Evolutionary conservation across 2,329 filamentous ascomycete species (phyloP).

Genomic region (Aspergillus awamori): DNA sequence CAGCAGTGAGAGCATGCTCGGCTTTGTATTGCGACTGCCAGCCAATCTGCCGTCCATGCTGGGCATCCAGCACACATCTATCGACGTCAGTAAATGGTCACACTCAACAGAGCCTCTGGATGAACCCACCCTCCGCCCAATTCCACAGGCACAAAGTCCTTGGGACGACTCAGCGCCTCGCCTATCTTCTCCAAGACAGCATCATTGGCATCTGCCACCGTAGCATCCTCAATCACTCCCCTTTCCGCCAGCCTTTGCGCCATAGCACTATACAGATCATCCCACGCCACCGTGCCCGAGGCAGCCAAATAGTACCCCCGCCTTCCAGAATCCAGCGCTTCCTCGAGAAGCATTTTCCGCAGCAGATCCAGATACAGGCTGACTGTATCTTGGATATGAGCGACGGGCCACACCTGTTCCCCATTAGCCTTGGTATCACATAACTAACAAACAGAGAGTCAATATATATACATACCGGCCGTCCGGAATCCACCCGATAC

Average conservation of each 20-base stretch:
- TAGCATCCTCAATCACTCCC: slow-evolving; percentile 42
- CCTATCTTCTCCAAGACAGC: slow-evolving; percentile 47
- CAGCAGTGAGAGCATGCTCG: background rate
- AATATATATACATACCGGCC: background rate
- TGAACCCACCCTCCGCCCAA: slow-evolving; percentile 49
- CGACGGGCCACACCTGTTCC: slow-evolving; percentile 56
- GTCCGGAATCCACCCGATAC: background rate
- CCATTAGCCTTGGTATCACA: background rate
- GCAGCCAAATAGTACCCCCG: slow-evolving; percentile 57
- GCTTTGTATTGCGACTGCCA: background rate
- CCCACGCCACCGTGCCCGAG: slow-evolving; percentile 54
- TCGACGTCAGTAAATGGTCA: background rate
- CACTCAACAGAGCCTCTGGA: background rate
- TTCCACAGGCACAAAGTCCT: slow-evolving; percentile 44
- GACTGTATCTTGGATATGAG: slow-evolving; percentile 54
- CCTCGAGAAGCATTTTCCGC: slow-evolving; percentile 46
- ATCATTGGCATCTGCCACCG: slow-evolving; percentile 42
- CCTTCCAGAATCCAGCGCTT: slow-evolving; percentile 44
- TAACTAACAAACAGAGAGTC: background rate
- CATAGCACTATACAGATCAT: slow-evolving; percentile 54
- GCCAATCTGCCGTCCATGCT: background rate
- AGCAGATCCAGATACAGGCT: slow-evolving; percentile 52
- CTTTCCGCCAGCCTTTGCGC: slow-evolving; percentile 47
- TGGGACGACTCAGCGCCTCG: slow-evolving; percentile 38
- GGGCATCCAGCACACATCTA: background rate